Percentiles rank a stretch among this genome's conserved stretches.
Conservation (phyloP, 2,329 filamentous ascomycete species). For the Alternaria brassicae region DNA sequence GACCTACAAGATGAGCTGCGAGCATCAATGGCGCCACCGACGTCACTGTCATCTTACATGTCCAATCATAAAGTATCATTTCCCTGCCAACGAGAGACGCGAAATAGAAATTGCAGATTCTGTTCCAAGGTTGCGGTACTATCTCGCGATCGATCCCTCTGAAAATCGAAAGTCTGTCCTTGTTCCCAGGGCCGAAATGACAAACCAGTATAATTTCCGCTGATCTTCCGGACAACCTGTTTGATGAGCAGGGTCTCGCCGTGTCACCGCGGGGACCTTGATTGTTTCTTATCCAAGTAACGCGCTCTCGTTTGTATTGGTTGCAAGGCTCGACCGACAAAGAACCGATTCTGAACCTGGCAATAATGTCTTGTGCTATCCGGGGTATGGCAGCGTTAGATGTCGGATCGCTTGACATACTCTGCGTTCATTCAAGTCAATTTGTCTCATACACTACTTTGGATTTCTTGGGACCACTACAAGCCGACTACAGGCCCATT, state of each 20-base stretch:
- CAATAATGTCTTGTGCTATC: not conserved
- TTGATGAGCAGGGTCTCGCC: not conserved
- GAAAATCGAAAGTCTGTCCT: not conserved
- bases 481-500: not conserved
- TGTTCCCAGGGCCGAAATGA: not conserved
- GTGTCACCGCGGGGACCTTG: not conserved
- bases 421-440: not conserved
- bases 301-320: not conserved
- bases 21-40: not conserved
- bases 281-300: not conserved
- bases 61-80: not conserved
- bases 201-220: slow-evolving; percentile 2
- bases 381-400: not conserved
- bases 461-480: not conserved
- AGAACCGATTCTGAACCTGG: not conserved
- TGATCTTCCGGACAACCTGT: not conserved
- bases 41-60: not conserved
- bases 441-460: not conserved
- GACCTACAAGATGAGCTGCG: not conserved
- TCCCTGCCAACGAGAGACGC: not conserved
- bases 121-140: not conserved
- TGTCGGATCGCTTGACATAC: not conserved
- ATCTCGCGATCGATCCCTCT: not conserved
- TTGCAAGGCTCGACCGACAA: not conserved
- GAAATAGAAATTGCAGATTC: slow-evolving; percentile 5